phyloP scores from a whole-genome alignment of 2,329 filamentous ascomycete species.

The Trichoderma atrobrunneum region DNA sequence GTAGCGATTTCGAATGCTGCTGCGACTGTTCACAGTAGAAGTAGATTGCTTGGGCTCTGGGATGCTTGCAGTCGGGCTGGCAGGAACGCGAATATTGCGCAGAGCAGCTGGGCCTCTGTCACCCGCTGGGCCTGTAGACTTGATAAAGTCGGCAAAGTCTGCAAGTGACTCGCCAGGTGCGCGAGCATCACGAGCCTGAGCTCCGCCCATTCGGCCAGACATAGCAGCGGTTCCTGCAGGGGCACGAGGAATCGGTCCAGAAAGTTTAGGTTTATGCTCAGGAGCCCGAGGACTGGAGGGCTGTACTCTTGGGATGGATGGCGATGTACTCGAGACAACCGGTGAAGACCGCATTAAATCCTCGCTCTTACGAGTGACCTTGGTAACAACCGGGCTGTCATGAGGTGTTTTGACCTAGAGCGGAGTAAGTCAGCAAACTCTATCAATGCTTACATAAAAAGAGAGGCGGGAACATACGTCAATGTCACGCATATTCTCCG shows the following conservation, averaged over 20 bases:
- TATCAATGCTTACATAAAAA: not conserved
- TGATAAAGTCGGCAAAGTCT: constrained; percentile 88
- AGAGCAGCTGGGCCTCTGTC: constrained; percentile 38
- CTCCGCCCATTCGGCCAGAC: constrained; percentile 26
- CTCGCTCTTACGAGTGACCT: constrained; percentile 47
- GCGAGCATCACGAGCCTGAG: constrained; percentile 67
- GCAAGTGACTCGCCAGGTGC: constrained; percentile 67
- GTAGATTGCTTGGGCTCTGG: constrained; percentile 38
- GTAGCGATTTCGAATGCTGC: constrained; percentile 46
- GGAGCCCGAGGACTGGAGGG: not conserved
- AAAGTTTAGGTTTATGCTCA: constrained; percentile 22
- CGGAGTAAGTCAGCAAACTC: constrained; percentile 19
- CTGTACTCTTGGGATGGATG: constrained; percentile 18
- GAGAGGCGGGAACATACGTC: constrained; percentile 52
- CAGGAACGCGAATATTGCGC: constrained; percentile 33
- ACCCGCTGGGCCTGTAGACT: constrained; percentile 71
- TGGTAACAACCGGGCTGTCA: constrained; percentile 42
- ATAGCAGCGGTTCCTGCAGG: constrained; percentile 25
- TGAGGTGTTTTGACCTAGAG: constrained; percentile 40
- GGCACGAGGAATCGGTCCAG: constrained; percentile 25
- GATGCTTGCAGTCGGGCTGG: constrained; percentile 36
- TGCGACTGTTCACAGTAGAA: constrained; percentile 41
- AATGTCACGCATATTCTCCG: constrained; percentile 73
- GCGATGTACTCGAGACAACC: constrained; percentile 35
- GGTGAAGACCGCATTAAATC: constrained; percentile 39